Evolutionary conservation across 2,329 filamentous ascomycete genomes (phyloP).

Genomic region (Monosporascus sp.): DNA sequence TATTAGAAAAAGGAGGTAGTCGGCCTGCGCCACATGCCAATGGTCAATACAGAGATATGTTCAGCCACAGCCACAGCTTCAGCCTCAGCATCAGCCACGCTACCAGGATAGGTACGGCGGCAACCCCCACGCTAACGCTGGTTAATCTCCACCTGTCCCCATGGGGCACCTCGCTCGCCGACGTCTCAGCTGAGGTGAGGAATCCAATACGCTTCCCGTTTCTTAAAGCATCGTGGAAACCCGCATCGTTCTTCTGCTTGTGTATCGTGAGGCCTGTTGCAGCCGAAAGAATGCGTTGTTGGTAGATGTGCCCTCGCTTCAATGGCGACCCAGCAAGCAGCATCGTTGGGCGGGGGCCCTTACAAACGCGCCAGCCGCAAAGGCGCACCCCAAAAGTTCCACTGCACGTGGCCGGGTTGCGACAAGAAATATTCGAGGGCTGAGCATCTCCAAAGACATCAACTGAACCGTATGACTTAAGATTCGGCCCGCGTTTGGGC

Average conservation of each 20-base stretch:
- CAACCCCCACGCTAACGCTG: background rate
- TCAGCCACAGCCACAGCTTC: too few relatives aligned
- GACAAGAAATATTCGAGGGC: slow-evolving; percentile 76
- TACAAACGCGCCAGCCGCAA: slow-evolving; percentile 50
- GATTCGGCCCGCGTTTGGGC: slow-evolving; percentile 8
- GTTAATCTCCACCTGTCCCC: background rate
- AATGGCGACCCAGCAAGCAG: slow-evolving; percentile 14
- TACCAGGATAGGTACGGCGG: background rate
- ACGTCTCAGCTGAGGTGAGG: background rate
- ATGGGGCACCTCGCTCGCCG: background rate
- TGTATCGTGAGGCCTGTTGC: background rate
- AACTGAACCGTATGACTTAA: slow-evolving; percentile 66
- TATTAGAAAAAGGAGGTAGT: too few relatives aligned
- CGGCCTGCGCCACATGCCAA: too few relatives aligned
- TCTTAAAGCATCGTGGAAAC: background rate
- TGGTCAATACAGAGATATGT: background rate
- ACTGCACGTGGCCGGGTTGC: slow-evolving; percentile 65
- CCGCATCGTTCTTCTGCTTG: background rate
- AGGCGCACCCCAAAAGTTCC: slow-evolving; percentile 46
- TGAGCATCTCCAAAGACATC: slow-evolving; percentile 76
- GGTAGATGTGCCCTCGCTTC: background rate
- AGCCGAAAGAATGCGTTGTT: background rate
- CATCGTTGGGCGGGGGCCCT: slow-evolving; percentile 18
- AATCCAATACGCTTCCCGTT: background rate
- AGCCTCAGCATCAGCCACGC: too few relatives aligned